Evolutionary conservation across 2,329 filamentous ascomycete species (phyloP).

Genomic region (Aspergillus amoenus): DNA sequence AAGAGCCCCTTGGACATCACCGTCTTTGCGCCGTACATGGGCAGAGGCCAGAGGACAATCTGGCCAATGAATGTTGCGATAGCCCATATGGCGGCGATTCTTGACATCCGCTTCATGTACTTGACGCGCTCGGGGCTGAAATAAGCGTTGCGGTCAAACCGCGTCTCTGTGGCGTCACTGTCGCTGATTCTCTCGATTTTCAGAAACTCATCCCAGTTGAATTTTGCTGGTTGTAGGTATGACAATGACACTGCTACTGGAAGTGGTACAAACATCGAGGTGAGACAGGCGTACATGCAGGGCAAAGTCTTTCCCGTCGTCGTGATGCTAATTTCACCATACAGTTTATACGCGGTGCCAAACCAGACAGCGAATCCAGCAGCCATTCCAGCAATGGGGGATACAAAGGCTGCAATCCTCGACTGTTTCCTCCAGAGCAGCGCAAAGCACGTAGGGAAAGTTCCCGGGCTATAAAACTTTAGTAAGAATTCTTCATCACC

Average conservation of each 20-base stretch:
- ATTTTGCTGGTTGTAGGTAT: not conserved
- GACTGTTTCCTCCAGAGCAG: not conserved
- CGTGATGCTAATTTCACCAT: not conserved
- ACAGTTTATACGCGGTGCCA: not conserved
- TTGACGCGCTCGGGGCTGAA: not conserved
- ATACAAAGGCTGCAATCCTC: not conserved
- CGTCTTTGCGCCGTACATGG: too few species aligned
- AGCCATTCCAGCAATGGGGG: not conserved
- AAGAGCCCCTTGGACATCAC: not conserved
- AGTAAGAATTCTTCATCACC: too few species aligned
- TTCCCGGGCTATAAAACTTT: slow-evolving; percentile 39
- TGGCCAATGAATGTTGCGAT: not conserved
- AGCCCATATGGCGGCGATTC: not conserved
- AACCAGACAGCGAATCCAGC: not conserved
- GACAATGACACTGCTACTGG: not conserved
- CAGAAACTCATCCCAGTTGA: too few species aligned
- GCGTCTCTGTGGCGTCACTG: not conserved
- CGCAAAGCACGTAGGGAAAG: slow-evolving; percentile 24
- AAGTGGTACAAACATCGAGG: not conserved
- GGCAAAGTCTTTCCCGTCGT: not conserved
- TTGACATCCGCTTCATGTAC: not conserved
- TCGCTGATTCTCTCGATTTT: too few species aligned
- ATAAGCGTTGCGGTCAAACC: not conserved
- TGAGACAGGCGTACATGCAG: not conserved
- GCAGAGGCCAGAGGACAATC: too few species aligned